Conservation (phyloP, 768 basidiomycete genomes). For the Mycena galopus region DNA sequence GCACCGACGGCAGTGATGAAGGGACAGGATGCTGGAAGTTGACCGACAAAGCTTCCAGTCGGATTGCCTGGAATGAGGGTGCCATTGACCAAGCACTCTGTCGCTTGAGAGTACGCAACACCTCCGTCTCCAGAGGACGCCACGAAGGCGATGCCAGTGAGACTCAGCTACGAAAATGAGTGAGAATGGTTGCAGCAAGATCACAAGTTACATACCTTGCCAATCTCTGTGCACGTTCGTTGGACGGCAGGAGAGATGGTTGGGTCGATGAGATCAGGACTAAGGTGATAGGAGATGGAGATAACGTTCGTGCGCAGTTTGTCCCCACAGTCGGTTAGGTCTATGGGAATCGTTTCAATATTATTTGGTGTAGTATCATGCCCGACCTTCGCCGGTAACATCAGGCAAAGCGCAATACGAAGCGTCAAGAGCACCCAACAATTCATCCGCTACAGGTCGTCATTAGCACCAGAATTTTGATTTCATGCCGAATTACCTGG, state of each 20-base stretch:
- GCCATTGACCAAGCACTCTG: constrained; percentile 18
- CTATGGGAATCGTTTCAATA: neutral
- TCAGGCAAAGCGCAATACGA: constrained; percentile 22
- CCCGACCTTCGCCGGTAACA: constrained; percentile 14
- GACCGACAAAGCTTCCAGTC: constrained; percentile 17
- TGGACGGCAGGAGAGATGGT: constrained; percentile 23
- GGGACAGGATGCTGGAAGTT: constrained; percentile 25
- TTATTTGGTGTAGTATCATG: neutral
- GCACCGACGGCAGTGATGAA: constrained; percentile 23
- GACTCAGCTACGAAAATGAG: constrained; percentile 4
- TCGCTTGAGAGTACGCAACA: constrained; percentile 11
- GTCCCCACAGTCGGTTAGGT: constrained; percentile 28
- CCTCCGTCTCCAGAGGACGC: constrained; percentile 26
- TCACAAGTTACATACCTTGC: constrained; percentile 12
- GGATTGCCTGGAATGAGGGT: constrained; percentile 12
- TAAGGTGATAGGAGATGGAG: constrained; percentile 27
- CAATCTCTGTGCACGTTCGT: constrained; percentile 21
- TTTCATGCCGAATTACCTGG: too few species aligned
- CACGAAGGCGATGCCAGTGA: constrained; percentile 21
- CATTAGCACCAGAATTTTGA: too few species aligned
- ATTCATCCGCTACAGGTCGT: constrained; percentile 14
- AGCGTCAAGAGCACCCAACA: constrained; percentile 19
- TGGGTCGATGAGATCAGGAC: constrained; percentile 25
- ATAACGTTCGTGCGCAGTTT: constrained; percentile 28
- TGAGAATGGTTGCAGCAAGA: neutral